Conservation (phyloP, 2,329 filamentous ascomycete species). For the Sphaerulina musiva region DNA sequence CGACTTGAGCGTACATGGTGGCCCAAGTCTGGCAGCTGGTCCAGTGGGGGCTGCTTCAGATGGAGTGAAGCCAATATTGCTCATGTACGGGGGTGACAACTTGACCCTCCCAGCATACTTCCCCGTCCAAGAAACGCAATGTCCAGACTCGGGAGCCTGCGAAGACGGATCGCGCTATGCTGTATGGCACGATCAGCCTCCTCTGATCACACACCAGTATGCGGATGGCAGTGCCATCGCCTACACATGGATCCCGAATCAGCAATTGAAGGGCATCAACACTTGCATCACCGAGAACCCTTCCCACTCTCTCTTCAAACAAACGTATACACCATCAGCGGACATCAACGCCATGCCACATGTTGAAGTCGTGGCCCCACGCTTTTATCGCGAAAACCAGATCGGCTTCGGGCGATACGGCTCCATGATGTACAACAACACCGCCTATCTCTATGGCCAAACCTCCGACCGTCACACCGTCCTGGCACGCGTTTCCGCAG, state of each 20-base stretch:
- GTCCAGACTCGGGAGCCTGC: constrained; percentile 19
- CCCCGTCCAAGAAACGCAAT: constrained; percentile 18
- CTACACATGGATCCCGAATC: constrained; percentile 23
- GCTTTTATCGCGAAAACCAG: constrained; percentile 18
- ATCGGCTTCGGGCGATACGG: constrained; percentile 24
- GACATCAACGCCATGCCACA: constrained; percentile 18
- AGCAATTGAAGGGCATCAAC: constrained; percentile 14
- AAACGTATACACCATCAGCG: constrained; percentile 8
- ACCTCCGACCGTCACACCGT: constrained; percentile 12
- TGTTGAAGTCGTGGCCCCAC: constrained; percentile 11
- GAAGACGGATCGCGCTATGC: constrained; percentile 21
- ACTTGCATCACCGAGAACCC: constrained; percentile 13
- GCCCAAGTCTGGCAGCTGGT: constrained; percentile 10
- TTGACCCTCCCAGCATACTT: constrained; percentile 15
- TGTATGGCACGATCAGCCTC: constrained; percentile 23
- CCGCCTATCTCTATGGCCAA: constrained; percentile 24
- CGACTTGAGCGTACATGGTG: constrained; percentile 11
- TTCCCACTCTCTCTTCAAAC: constrained; percentile 19
- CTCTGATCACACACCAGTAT: constrained; percentile 13
- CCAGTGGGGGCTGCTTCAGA: constrained; percentile 16
- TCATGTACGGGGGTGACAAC: constrained; percentile 20
- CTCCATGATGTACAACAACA: constrained; percentile 13
- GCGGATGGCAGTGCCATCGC: constrained; percentile 12
- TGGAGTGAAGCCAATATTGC: constrained; percentile 18
- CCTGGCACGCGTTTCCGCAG: constrained; percentile 19